Percentiles rank a stretch among this genome's conserved stretches.
Evolutionary conservation across 2,329 filamentous ascomycete species (phyloP).

Genomic region (Didymella glomerata): DNA sequence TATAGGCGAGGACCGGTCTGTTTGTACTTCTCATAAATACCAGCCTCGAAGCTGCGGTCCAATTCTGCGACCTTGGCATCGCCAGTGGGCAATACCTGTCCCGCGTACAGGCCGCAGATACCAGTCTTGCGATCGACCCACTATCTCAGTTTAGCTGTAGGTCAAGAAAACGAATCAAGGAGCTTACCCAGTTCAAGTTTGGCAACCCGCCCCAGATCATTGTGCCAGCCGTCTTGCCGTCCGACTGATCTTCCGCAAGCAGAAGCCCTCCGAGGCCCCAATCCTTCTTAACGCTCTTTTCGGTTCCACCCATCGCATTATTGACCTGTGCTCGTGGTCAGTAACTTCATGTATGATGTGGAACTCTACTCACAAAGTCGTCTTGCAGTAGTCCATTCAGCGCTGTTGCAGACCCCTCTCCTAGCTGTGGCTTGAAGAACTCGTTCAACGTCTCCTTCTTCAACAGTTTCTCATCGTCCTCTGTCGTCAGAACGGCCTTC

Average conservation of each 20-base stretch:
- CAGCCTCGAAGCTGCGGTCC: conserved; percentile 32
- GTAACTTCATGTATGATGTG: neutral
- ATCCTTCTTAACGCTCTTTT: conserved; percentile 30
- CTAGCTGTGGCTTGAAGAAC: conserved; percentile 47
- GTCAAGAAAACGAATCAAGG: neutral
- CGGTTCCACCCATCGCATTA: conserved; percentile 38
- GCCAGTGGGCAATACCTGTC: conserved; percentile 43
- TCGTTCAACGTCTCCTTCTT: conserved; percentile 36
- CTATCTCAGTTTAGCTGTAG: conserved; percentile 21
- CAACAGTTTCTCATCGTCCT: conserved; percentile 39
- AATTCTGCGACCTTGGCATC: conserved; percentile 32
- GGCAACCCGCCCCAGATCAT: conserved; percentile 48
- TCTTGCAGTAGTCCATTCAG: conserved; percentile 50
- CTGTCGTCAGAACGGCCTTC: conserved; percentile 34
- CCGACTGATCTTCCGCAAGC: conserved; percentile 27
- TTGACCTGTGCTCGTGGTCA: conserved; percentile 23
- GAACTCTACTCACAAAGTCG: conserved; percentile 22
- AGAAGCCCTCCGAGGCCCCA: conserved; percentile 47
- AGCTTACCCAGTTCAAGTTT: conserved; percentile 46
- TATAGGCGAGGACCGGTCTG: conserved; percentile 20
- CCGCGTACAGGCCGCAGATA: conserved; percentile 42
- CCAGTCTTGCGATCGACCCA: conserved; percentile 46
- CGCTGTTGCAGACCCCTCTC: conserved; percentile 16
- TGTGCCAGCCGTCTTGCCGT: conserved; percentile 39
- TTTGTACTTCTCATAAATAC: conserved; percentile 30